Evolutionary conservation across 257 asterid species (phyloP).

Genomic region (Plectranthus barbatus): DNA sequence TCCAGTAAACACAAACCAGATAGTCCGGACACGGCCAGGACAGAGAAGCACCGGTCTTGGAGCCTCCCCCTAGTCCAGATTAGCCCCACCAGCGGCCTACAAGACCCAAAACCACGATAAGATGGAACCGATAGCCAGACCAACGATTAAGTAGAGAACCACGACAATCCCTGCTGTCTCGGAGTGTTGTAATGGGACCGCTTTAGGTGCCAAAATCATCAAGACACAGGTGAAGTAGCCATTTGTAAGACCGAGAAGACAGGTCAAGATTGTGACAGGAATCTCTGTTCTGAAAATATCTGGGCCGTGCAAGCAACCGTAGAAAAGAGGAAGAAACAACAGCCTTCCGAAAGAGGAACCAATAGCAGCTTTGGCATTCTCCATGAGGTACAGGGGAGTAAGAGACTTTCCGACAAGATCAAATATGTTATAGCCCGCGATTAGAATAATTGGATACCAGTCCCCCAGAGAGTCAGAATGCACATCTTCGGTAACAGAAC

Average conservation of each 20-base stretch:
- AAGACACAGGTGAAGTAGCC: constrained; percentile 73
- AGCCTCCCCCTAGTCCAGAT: too few species aligned
- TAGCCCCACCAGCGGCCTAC: too few species aligned
- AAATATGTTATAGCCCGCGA: constrained; percentile 67
- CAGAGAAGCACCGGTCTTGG: background rate
- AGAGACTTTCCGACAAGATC: constrained; percentile 70
- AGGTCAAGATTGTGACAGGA: constrained; percentile 69
- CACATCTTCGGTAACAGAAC: constrained; percentile 87
- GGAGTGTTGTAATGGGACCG: constrained; percentile 61
- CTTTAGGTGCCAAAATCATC: constrained; percentile 71
- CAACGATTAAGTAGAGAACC: constrained; percentile 54
- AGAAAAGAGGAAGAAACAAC: constrained; percentile 77
- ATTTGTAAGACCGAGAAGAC: constrained; percentile 79
- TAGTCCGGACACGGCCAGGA: background rate
- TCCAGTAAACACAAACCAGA: background rate
- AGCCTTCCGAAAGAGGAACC: constrained; percentile 62
- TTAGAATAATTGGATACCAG: constrained; percentile 78
- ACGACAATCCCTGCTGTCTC: constrained; percentile 82
- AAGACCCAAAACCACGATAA: constrained; percentile 93
- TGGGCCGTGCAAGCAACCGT: constrained; percentile 86
- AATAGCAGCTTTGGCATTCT: constrained; percentile 55
- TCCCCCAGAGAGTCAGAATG: constrained; percentile 64
- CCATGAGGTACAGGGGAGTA: constrained; percentile 54
- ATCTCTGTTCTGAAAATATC: constrained; percentile 59
- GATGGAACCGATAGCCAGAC: constrained; percentile 69